Evolutionary conservation across 768 basidiomycete genomes (phyloP).

Genomic region (Auricularia sp.): DNA sequence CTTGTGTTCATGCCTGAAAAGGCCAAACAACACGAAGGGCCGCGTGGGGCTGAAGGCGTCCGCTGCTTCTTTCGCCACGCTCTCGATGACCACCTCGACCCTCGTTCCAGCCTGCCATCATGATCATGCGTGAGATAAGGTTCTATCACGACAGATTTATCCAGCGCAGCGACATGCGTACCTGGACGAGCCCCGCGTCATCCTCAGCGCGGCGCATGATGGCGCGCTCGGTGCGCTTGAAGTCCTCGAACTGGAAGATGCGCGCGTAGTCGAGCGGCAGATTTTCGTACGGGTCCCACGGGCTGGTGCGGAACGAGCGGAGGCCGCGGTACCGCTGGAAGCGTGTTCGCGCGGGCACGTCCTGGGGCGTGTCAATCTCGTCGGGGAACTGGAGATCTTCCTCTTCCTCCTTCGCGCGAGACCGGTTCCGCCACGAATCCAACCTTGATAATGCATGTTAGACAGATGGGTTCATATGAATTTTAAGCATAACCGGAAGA

Average conservation of each 20-base stretch:
- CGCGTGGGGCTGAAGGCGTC: conserved; percentile 21
- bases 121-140: neutral
- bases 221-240: conserved; percentile 69
- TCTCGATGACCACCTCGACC: conserved; percentile 66
- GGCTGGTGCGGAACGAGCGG: conserved; percentile 86
- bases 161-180: neutral
- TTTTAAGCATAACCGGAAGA: too few species aligned
- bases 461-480: too few species aligned
- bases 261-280: conserved; percentile 87
- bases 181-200: conserved; percentile 31
- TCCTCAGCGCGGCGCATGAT: conserved; percentile 58
- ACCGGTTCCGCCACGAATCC: conserved; percentile 45
- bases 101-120: conserved; percentile 61
- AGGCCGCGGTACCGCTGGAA: conserved; percentile 91
- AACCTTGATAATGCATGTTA: conserved; percentile 33
- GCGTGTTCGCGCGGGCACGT: conserved; percentile 65
- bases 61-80: conserved; percentile 58
- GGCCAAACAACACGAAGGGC: conserved; percentile 64
- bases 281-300: conserved; percentile 97
- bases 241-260: conserved; percentile 96
- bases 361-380: conserved; percentile 88
- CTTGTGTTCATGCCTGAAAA: conserved; percentile 95
- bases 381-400: conserved; percentile 89
- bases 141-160: neutral
- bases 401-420: conserved; percentile 62